Percentiles rank a stretch among this genome's conserved stretches.
phyloP scores from a whole-genome alignment of 129 eudicot genomes.

The Smallanthus sonchifolius region DNA sequence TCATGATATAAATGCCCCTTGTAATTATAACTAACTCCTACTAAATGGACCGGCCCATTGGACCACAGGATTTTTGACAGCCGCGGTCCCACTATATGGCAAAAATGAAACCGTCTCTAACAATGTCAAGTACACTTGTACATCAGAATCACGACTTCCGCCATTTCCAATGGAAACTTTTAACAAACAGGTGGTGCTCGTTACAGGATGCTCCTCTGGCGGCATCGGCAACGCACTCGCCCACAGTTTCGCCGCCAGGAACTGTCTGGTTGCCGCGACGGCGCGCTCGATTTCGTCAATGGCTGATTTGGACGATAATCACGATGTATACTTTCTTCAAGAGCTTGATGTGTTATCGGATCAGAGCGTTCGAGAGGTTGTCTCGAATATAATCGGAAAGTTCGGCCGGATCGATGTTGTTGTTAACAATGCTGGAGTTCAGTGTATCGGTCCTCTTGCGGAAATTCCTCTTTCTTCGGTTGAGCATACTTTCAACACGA shows the following conservation, averaged over 20 bases:
- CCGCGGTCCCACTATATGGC: neutral
- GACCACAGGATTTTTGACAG: neutral
- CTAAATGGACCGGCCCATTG: too few relatives aligned
- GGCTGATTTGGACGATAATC: slow-evolving; percentile 41
- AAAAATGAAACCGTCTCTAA: neutral
- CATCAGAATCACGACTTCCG: neutral
- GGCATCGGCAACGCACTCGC: slow-evolving; percentile 94
- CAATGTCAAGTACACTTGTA: neutral
- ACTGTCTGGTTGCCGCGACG: slow-evolving; percentile 77
- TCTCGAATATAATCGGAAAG: slow-evolving; percentile 42
- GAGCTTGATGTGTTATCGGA: slow-evolving; percentile 72
- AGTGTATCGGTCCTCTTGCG: slow-evolving; percentile 89
- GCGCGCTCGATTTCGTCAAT: slow-evolving; percentile 60
- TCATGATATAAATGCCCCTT: too few relatives aligned
- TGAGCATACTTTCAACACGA: slow-evolving; percentile 67
- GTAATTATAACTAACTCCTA: too few relatives aligned
- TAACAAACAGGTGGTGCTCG: slow-evolving; percentile 58
- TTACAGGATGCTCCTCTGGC: slow-evolving; percentile 84
- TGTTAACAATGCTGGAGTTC: slow-evolving; percentile 94
- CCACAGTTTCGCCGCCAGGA: slow-evolving; percentile 59
- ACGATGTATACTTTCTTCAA: slow-evolving; percentile 41
- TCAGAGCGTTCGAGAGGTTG: slow-evolving; percentile 49
- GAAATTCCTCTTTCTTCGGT: slow-evolving; percentile 65
- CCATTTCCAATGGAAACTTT: slow-evolving; percentile 23
- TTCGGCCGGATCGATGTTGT: slow-evolving; percentile 75